Conservation (phyloP, 1,284 basidiomycete species). For the Fomitopsis pinicola region DNA sequence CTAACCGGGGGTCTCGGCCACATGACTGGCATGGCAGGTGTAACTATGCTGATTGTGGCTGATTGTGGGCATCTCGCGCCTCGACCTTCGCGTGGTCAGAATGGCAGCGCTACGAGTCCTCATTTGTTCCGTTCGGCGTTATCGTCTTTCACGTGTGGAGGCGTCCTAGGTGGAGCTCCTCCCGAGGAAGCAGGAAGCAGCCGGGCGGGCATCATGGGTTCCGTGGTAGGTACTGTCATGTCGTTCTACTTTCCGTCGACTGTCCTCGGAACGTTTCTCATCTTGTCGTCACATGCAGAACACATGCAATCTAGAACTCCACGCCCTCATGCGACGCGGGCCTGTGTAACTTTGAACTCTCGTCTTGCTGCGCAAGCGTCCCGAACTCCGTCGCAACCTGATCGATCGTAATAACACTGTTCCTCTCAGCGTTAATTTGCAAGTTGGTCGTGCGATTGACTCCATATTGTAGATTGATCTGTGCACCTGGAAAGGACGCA, state of each 20-base stretch:
- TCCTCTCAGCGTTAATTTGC: not conserved
- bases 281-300: conserved; percentile 5
- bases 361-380: not conserved
- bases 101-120: conserved; percentile 1
- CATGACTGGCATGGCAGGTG: not conserved
- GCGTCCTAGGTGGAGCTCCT: not conserved
- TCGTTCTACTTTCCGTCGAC: not conserved
- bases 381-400: not conserved
- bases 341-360: not conserved
- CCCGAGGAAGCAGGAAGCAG: not conserved
- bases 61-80: not conserved
- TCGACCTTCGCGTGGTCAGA: not conserved
- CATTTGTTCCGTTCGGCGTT: conserved; percentile 2
- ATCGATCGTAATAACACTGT: conserved; percentile 1
- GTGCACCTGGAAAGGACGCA: not conserved
- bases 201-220: conserved; percentile 4
- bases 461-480: not conserved
- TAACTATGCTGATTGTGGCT: not conserved
- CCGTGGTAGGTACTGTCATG: not conserved
- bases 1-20: not conserved
- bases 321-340: conserved; percentile 5
- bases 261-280: not conserved
- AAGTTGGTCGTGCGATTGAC: not conserved
- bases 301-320: conserved; percentile 1
- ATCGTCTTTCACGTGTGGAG: conserved; percentile 5